These are phyloP conservation scores for Chlorencoelia australis DNA, from an alignment of 2,329 filamentous ascomycete species.

Conservation along the genomic window DNA sequence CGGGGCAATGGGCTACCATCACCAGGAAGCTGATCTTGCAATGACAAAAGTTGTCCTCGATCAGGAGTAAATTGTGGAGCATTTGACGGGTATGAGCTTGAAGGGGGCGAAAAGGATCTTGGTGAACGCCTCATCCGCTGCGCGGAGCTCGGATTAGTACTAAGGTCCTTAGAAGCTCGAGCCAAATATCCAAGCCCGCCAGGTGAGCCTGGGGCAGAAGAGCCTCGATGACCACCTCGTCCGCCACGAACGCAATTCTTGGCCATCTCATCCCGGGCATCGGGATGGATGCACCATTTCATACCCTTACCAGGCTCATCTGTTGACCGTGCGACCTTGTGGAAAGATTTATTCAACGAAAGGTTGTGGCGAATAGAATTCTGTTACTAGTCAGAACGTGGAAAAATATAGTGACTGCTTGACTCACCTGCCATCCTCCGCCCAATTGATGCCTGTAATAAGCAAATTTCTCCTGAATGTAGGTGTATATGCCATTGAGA, in stretches of 20 bases:
- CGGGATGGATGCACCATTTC: constrained; percentile 93
- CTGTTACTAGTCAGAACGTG: no score
- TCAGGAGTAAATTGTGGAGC: constrained; percentile 46
- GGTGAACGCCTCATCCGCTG: constrained; percentile 48
- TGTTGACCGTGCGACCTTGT: constrained; percentile 83
- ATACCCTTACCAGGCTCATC: constrained; percentile 97
- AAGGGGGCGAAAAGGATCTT: constrained; percentile 43
- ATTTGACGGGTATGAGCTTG: constrained; percentile 37
- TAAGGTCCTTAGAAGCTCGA: constrained; percentile 47
- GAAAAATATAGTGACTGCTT: no score
- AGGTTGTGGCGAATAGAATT: constrained; percentile 97
- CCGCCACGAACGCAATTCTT: constrained; percentile 43
- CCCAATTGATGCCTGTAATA: constrained; percentile 73
- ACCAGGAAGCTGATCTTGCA: constrained; percentile 20
- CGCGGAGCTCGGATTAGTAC: constrained; percentile 38
- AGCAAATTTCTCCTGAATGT: constrained; percentile 82
- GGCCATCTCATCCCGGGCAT: constrained; percentile 78
- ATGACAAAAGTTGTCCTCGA: constrained; percentile 31
- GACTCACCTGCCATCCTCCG: constrained; percentile 79
- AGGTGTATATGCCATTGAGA: constrained; percentile 84
- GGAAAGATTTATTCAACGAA: constrained; percentile 87
- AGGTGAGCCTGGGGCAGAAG: constrained; percentile 62
- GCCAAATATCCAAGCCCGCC: constrained; percentile 45
- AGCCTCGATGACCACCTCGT: constrained; percentile 54
- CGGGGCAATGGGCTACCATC: constrained; percentile 55